phyloP scores from a whole-genome alignment of 257 asterid genomes.

The Nicotiana noctiflora region DNA sequence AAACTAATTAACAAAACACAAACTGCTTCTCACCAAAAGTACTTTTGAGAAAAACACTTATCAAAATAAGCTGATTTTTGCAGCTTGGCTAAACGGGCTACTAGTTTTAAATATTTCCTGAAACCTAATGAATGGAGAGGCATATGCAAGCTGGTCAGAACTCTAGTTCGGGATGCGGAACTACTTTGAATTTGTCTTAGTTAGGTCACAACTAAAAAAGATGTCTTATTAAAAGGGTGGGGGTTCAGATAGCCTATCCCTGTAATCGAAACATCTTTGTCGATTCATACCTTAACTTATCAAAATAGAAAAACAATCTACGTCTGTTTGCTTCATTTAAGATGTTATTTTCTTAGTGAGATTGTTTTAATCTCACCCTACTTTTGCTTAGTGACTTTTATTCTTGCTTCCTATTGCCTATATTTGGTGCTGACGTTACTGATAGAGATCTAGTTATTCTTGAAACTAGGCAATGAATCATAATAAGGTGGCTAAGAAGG shows the following conservation, averaged over 20 bases:
- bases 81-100: too few species aligned
- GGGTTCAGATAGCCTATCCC: background rate
- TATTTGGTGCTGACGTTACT: background rate
- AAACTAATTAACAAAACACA: too few species aligned
- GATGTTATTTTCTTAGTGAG: background rate
- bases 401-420: background rate
- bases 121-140: background rate
- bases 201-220: background rate
- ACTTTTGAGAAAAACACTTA: too few species aligned
- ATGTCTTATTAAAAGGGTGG: background rate
- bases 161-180: background rate
- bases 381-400: background rate
- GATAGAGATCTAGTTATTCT: background rate
- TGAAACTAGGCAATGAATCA: background rate
- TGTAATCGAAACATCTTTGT: background rate
- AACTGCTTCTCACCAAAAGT: too few species aligned
- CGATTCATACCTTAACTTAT: background rate
- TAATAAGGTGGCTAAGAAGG: background rate
- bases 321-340: background rate
- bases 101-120: background rate
- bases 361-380: background rate
- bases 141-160: background rate
- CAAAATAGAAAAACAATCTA: background rate
- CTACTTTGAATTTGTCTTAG: background rate
- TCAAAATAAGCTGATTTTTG: too few species aligned